Evolutionary conservation across 1,284 basidiomycete genomes (phyloP), one percentile per base, ranked within the genome.

Genomic region (Cutaneotrichosporon dermatis): DNA sequence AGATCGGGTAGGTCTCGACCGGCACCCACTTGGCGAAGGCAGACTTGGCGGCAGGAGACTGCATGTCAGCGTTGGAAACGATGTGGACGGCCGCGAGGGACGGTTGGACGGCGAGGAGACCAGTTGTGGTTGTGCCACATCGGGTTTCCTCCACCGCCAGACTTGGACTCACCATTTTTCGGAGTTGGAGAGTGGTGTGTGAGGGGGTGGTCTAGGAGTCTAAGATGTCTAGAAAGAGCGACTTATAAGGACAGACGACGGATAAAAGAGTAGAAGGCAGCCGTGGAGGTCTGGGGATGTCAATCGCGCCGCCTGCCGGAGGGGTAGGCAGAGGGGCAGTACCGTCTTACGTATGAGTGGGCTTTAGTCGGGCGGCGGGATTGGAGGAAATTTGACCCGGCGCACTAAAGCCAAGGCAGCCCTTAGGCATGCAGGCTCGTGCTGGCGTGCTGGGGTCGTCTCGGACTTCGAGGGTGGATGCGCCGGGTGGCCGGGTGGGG

Each of bases 1-100:
- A 59, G 63, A 74, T 74, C 51, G 73, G 73, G 64, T 61, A 58
- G 51, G 63, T 62, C 64, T 74, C 73, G 25, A 54, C 41, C 35
- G 72, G 72, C 42, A 70, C 41, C 64, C 63, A 67, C 57, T 70
- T 71, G 55, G 66, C 64, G 12, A 70, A 56, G 36, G 35, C 12
- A 34, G 54, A 40, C 25, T 25, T 25, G 9, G 13, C 13, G 15
- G 25, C 34, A 42, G 49, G 58, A 42, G 58, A 59, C 58, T 59
- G 44, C n/a, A n/a, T 43, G 42, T 43, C 42, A 12, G 42, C 10
- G 42, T 6, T 43, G 42, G 49, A 15, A n/a, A 35, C 6, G 48
- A 15, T 39, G 36, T 37, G 49, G 33, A 46, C 9, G 43, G 35
- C 25, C 9, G 6, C 8, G 48, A 15, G 25, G 16, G 33, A 6